Evolutionary conservation across 2,329 filamentous ascomycete genomes (phyloP).

Genomic region (Hypocreales sp.): DNA sequence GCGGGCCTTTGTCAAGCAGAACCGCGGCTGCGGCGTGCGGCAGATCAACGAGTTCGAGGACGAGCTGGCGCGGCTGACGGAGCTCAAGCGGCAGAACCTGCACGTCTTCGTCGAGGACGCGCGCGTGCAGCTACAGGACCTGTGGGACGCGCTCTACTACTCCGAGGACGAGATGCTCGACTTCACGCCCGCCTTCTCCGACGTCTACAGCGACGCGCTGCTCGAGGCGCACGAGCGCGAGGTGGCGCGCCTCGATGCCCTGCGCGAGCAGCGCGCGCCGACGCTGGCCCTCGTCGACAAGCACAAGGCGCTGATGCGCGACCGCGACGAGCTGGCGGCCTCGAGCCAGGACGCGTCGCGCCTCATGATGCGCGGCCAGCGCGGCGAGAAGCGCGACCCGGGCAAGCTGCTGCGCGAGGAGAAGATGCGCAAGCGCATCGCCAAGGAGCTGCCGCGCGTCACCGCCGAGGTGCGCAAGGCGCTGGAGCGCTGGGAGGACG

Average conservation of each 20-base stretch:
- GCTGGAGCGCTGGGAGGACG: conserved; percentile 82
- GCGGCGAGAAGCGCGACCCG: conserved; percentile 87
- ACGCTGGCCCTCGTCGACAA: conserved; percentile 69
- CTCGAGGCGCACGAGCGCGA: conserved; percentile 91
- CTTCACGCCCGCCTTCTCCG: conserved; percentile 91
- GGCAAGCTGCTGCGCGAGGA: conserved; percentile 88
- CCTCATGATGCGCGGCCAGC: conserved; percentile 78
- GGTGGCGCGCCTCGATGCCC: conserved; percentile 62
- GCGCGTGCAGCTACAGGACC: conserved; percentile 74
- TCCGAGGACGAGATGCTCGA: conserved; percentile 98
- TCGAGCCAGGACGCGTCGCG: conserved; percentile 93
- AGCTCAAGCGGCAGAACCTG: conserved; percentile 88
- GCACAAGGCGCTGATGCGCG: conserved; percentile 67
- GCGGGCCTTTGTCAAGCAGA: conserved; percentile 71
- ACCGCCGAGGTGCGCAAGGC: conserved; percentile 66
- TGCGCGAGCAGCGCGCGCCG: conserved; percentile 78
- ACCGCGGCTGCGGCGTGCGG: conserved; percentile 79
- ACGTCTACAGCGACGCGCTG: conserved; percentile 91
- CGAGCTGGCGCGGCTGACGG: conserved; percentile 71
- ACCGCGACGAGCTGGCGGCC: conserved; percentile 73
- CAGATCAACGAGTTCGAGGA: conserved; percentile 95
- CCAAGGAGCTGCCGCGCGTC: conserved; percentile 90
- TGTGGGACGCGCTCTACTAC: conserved; percentile 90
- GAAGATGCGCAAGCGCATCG: conserved; percentile 95
- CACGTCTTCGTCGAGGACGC: conserved; percentile 94